Evolutionary conservation across 805 yeast species (phyloP).

Genomic region (Ogataea pignaliae): DNA sequence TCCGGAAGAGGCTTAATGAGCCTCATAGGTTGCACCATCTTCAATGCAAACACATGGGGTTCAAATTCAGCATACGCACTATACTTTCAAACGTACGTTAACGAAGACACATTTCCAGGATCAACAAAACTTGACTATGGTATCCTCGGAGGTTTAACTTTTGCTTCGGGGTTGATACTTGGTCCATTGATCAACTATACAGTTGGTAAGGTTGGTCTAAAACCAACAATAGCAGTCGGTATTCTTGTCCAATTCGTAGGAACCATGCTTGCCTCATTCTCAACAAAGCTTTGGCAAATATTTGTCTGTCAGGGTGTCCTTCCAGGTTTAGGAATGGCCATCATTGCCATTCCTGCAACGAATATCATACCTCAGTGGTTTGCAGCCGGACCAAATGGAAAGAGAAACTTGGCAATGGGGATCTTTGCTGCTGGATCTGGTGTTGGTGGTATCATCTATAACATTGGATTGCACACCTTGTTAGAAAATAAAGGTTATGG

Average conservation of each 20-base stretch:
- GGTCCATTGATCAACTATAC: constrained; percentile 44
- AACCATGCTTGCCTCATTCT: constrained; percentile 54
- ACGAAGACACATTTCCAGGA: constrained; percentile 46
- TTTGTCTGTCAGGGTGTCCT: constrained; percentile 65
- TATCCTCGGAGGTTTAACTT: constrained; percentile 62
- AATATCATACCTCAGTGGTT: constrained; percentile 70
- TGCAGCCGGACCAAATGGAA: constrained; percentile 35
- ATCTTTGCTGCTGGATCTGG: constrained; percentile 49
- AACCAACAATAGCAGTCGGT: constrained; percentile 42
- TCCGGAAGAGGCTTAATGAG: constrained; percentile 56
- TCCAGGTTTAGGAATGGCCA: constrained; percentile 54
- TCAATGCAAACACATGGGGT: constrained; percentile 69
- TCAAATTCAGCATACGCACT: constrained; percentile 65
- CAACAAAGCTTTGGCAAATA: constrained; percentile 59
- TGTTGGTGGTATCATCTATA: constrained; percentile 46
- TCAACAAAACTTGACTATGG: constrained; percentile 59
- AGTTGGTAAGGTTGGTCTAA: constrained; percentile 41
- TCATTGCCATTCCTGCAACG: constrained; percentile 54
- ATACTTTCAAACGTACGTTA: constrained; percentile 53
- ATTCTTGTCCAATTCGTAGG: constrained; percentile 47
- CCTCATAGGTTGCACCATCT: constrained; percentile 42
- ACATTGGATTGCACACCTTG: constrained; percentile 44
- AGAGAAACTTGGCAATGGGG: constrained; percentile 51
- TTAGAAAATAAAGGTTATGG: constrained; percentile 33
- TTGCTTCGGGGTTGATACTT: constrained; percentile 47